Conservation (phyloP, 169 alveolate species). For the Theileria orientalis region DNA sequence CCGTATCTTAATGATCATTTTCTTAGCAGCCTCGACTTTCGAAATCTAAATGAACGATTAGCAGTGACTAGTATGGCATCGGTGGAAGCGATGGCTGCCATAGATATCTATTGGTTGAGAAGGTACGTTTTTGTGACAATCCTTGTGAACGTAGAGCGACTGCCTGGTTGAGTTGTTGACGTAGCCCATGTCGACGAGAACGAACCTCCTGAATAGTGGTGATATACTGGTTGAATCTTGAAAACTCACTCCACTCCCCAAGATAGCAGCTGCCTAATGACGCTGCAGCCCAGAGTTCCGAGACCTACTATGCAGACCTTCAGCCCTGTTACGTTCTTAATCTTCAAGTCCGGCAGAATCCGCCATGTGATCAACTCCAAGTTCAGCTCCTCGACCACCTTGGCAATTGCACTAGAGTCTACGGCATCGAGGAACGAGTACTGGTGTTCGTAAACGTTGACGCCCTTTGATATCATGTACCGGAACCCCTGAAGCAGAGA, state of each 20-base stretch:
- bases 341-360: slow-evolving; percentile 59
- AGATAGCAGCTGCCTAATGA: slow-evolving; percentile 64
- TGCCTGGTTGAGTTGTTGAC: slow-evolving; percentile 72
- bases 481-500: slow-evolving; percentile 8
- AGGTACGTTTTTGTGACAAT: slow-evolving; percentile 11
- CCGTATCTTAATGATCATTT: slow-evolving; percentile 50
- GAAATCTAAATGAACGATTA: slow-evolving; percentile 13
- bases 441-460: slow-evolving; percentile 8
- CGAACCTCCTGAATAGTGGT: slow-evolving; percentile 13
- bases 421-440: slow-evolving; percentile 29
- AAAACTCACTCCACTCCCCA: slow-evolving; percentile 68
- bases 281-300: slow-evolving; percentile 76
- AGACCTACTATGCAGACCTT: slow-evolving; percentile 68
- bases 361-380: slow-evolving; percentile 74
- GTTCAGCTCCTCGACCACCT: slow-evolving; percentile 63
- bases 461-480: not conserved
- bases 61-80: not conserved
- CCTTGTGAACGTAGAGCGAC: slow-evolving; percentile 47
- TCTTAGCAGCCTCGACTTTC: slow-evolving; percentile 67
- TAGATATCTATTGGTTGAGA: too few species aligned
- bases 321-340: slow-evolving; percentile 46
- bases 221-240: not conserved
- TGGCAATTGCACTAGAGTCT: slow-evolving; percentile 36
- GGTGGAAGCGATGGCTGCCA: too few species aligned
- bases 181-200: slow-evolving; percentile 60